Evolutionary conservation across 2,329 filamentous ascomycete genomes (phyloP).

Genomic region (Lasiodiplodia sp.): DNA sequence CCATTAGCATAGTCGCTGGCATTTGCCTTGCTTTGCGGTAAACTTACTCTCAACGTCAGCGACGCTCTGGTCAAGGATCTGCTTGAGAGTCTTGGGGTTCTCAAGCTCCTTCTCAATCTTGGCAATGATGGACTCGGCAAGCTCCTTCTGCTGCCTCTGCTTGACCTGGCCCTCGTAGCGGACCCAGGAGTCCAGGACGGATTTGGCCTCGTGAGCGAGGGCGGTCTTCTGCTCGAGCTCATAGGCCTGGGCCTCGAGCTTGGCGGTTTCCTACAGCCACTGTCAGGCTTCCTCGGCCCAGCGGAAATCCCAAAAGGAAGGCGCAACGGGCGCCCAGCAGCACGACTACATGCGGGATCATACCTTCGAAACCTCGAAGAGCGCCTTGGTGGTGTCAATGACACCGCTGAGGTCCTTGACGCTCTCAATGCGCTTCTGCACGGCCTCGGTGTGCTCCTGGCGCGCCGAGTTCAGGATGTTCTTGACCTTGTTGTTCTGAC

Average conservation of each 20-base stretch:
- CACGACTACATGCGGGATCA: constrained; percentile 35
- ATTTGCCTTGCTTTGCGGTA: constrained; percentile 28
- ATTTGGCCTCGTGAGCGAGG: constrained; percentile 90
- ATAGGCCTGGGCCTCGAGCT: constrained; percentile 93
- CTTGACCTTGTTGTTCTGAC: constrained; percentile 90
- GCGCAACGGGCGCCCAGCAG: background rate
- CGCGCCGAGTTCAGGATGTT: constrained; percentile 93
- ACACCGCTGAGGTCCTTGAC: constrained; percentile 95
- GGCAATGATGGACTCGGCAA: constrained; percentile 89
- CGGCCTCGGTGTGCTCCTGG: constrained; percentile 92
- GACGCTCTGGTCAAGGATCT: constrained; percentile 97
- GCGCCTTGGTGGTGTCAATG: constrained; percentile 93
- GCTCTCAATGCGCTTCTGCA: constrained; percentile 91
- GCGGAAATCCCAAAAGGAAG: constrained; percentile 32
- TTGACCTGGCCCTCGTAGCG: constrained; percentile 99
- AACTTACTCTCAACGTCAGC: constrained; percentile 90
- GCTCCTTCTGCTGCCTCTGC: constrained; percentile 96
- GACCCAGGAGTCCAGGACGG: constrained; percentile 96
- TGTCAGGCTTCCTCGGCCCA: constrained; percentile 40
- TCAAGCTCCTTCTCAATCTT: constrained; percentile 99
- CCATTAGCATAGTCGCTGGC: background rate
- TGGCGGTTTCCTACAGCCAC: constrained; percentile 83
- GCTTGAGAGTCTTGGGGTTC: constrained; percentile 95
- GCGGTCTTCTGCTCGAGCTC: constrained; percentile 97
- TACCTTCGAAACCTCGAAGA: constrained; percentile 99